These are phyloP conservation scores for Cinnamomum chago DNA, from an alignment of 164 flowering plant genomes.

Conservation along the genomic window DNA sequence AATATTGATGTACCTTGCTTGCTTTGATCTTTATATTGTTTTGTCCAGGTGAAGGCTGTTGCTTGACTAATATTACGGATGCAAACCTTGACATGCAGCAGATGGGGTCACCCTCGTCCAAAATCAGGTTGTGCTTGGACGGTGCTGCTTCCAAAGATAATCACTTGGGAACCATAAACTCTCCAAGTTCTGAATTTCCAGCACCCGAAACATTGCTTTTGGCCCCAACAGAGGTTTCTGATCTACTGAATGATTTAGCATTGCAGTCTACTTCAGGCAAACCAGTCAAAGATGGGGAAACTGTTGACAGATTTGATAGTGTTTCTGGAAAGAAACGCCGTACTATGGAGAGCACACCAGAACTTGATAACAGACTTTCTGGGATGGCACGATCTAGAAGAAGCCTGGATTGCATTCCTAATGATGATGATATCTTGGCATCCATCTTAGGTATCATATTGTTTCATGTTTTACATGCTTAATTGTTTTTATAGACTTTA, in stretches of 20 bases:
- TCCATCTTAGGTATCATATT: conserved; percentile 77
- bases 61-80: conserved; percentile 12
- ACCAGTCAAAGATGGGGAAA: conserved; percentile 27
- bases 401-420: conserved; percentile 57
- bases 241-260: conserved; percentile 32
- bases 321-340: conserved; percentile 59
- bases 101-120: background rate
- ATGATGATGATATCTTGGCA: conserved; percentile 89
- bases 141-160: conserved; percentile 17
- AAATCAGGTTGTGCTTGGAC: conserved; percentile 8
- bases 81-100: conserved; percentile 18
- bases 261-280: conserved; percentile 37
- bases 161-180: conserved; percentile 24
- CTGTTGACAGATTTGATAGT: conserved; percentile 26
- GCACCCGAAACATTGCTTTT: conserved; percentile 79
- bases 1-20: background rate
- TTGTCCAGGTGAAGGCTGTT: conserved; percentile 37
- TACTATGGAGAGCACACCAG: conserved; percentile 60
- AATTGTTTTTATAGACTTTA: too few relatives aligned
- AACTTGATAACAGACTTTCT: conserved; percentile 56
- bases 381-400: conserved; percentile 33
- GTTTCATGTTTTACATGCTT: conserved; percentile 4
- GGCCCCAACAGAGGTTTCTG: conserved; percentile 35
- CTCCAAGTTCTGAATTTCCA: conserved; percentile 43
- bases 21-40: conserved; percentile 4